These are phyloP conservation scores for Hypoxylon trugodes DNA, from an alignment of 495 filamentous ascomycete genomes.

Conservation along the genomic window DNA sequence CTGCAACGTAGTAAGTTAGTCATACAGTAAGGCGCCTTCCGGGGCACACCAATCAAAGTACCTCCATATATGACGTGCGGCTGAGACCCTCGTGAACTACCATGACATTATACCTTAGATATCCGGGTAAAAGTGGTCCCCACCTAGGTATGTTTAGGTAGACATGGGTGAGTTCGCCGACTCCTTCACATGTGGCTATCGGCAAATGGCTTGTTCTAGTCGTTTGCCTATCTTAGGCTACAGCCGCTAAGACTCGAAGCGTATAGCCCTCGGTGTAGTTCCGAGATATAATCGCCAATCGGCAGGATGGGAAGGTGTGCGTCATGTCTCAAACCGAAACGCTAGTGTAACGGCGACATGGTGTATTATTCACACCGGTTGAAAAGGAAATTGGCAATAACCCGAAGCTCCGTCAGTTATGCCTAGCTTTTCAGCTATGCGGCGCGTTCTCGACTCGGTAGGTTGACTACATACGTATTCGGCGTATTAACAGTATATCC, in stretches of 20 bases:
- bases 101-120: neutral
- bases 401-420: neutral
- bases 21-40: neutral
- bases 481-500: no score
- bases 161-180: no score
- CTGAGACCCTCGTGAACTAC: conserved; percentile 4
- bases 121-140: neutral
- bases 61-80: neutral
- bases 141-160: no score
- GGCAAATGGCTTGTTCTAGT: neutral
- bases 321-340: neutral
- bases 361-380: neutral
- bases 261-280: neutral
- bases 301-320: neutral
- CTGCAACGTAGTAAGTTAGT: conserved; percentile 14
- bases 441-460: neutral
- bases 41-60: neutral
- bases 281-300: neutral
- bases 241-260: neutral
- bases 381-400: neutral
- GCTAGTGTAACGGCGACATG: conserved; percentile 1
- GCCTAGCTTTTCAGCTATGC: neutral
- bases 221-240: neutral
- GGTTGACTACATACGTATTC: no score
- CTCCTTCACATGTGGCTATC: neutral